A percentile compares a stretch with the other conserved stretches of the same genome.
Conservation (phyloP, 2,329 filamentous ascomycete genomes). For the Beauveria medogensis region DNA sequence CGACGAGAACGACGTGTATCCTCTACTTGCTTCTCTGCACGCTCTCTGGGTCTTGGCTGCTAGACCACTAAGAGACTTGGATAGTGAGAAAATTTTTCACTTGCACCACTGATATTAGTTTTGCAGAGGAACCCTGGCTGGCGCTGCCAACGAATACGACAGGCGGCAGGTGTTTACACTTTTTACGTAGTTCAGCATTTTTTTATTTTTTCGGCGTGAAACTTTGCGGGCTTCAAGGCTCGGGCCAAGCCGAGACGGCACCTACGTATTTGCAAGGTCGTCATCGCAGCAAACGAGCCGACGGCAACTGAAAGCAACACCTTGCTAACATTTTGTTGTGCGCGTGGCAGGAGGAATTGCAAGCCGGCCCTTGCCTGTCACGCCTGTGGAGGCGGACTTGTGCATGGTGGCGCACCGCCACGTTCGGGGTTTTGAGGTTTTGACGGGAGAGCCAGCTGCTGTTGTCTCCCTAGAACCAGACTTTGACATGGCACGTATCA, state of each 20-base stretch:
- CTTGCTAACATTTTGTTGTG: background rate
- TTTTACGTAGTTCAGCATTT: no score
- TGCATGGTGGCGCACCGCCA: no score
- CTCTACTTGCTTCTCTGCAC: background rate
- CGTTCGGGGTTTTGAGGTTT: no score
- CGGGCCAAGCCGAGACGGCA: background rate
- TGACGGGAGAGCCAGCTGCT: no score
- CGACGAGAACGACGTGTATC: background rate
- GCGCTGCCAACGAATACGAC: no score
- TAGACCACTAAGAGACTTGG: background rate
- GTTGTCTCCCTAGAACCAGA: no score
- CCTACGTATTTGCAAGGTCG: background rate
- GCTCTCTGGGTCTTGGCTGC: background rate
- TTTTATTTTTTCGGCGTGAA: background rate
- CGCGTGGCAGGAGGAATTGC: background rate
- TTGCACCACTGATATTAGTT: background rate
- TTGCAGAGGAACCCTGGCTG: background rate
- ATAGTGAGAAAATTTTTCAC: background rate
- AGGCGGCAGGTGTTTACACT: no score
- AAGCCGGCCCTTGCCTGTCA: no score
- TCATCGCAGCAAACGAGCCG: background rate
- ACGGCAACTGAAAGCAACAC: slow-evolving; percentile 1
- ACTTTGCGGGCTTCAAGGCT: background rate
- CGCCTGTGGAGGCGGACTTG: no score
- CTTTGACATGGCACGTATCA: no score